Conservation (phyloP, 2,329 filamentous ascomycete genomes). For the Fusarium neocosmosporiellum region DNA sequence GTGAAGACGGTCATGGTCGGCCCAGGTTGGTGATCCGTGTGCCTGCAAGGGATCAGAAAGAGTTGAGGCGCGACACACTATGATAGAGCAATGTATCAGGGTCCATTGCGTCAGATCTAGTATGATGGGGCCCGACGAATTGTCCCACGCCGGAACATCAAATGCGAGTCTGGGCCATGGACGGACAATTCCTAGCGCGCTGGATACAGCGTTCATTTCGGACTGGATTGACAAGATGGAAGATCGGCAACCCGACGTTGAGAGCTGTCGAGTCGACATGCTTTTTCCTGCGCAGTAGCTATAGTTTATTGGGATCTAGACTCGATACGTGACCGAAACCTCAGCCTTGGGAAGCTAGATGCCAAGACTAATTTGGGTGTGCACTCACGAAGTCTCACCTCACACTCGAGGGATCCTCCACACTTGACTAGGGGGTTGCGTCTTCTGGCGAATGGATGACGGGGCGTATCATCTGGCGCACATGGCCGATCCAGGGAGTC, state of each 20-base stretch:
- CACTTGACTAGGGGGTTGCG: neutral
- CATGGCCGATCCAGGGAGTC: neutral
- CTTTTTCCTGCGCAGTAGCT: conserved; percentile 1
- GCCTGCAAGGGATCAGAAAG: conserved; percentile 8
- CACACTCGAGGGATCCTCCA: conserved; percentile 4
- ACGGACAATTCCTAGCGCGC: conserved; percentile 2
- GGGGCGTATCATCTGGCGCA: neutral
- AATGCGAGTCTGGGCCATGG: conserved; percentile 1
- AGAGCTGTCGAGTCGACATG: neutral
- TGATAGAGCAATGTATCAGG: conserved; percentile 38
- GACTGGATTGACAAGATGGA: conserved; percentile 15
- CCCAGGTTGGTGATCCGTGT: conserved; percentile 11
- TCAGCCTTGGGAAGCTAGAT: conserved; percentile 20
- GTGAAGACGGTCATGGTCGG: neutral
- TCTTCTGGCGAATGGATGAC: conserved; percentile 10
- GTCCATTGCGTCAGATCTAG: conserved; percentile 37
- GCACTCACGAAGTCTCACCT: too few relatives aligned
- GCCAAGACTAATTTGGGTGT: conserved; percentile 9
- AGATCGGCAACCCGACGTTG: conserved; percentile 25
- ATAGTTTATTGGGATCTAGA: conserved; percentile 25
- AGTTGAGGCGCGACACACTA: conserved; percentile 18
- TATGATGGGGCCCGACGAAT: conserved; percentile 12
- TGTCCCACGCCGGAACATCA: conserved; percentile 20
- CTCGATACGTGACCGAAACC: conserved; percentile 17
- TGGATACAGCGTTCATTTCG: neutral